Evolutionary conservation across 1,284 basidiomycete species (phyloP).

Genomic region (Wallemia hederae): DNA sequence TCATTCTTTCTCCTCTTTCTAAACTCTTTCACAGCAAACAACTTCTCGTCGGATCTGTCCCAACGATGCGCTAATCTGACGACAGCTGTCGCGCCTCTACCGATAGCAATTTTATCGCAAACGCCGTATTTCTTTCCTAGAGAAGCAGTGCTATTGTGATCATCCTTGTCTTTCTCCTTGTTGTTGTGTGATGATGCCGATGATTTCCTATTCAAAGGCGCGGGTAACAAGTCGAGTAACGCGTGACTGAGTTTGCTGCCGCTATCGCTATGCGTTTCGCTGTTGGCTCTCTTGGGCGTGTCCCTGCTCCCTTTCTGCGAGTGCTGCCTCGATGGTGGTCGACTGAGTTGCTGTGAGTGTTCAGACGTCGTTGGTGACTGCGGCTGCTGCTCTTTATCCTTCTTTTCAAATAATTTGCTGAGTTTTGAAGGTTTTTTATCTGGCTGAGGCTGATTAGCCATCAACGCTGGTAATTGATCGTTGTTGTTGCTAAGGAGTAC

Average conservation of each 20-base stretch:
- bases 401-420: neutral
- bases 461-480: neutral
- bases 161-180: neutral
- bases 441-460: neutral
- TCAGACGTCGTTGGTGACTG: neutral
- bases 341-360: neutral
- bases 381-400: neutral
- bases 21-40: constrained; percentile 99
- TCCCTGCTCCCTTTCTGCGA: neutral
- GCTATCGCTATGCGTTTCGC: neutral
- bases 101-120: constrained; percentile 86
- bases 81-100: constrained; percentile 88
- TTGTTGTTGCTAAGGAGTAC: neutral
- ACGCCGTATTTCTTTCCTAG: constrained; percentile 82
- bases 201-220: neutral
- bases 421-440: neutral
- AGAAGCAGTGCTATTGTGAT: neutral
- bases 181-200: neutral
- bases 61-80: constrained; percentile 93
- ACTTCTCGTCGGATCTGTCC: constrained; percentile 83
- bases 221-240: neutral
- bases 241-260: neutral
- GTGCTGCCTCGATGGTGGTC: neutral
- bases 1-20: constrained; percentile 93
- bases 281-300: neutral